Conservation (phyloP, 169 alveolate genomes). For the Eimeria acervulina region DNA sequence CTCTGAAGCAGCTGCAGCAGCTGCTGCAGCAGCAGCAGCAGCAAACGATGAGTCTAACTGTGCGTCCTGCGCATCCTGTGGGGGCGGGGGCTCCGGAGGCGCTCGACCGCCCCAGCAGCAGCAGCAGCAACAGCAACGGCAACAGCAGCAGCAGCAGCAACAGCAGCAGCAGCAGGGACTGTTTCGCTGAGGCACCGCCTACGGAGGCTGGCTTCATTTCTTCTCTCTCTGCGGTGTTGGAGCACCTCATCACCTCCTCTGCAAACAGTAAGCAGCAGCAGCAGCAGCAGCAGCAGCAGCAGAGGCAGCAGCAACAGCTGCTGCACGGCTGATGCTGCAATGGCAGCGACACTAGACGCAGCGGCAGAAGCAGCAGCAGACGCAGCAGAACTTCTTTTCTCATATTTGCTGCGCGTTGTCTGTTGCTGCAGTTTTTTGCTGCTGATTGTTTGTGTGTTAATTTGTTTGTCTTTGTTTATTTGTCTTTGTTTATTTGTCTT, state of each 20-base stretch:
- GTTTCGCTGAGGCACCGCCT: slow-evolving; percentile 61
- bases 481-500: no score
- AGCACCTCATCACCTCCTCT: slow-evolving; percentile 71
- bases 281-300: slow-evolving; percentile 28
- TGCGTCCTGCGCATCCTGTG: no score
- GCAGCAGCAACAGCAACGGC: background rate
- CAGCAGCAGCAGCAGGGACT: slow-evolving; percentile 16
- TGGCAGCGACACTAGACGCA: no score
- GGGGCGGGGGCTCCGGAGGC: slow-evolving; percentile 14
- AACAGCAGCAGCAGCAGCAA: slow-evolving; percentile 38
- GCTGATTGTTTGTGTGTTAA: no score
- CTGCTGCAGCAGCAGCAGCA: background rate
- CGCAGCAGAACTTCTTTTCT: background rate
- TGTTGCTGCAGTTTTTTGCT: no score
- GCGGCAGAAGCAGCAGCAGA: background rate
- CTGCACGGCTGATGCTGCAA: slow-evolving; percentile 20
- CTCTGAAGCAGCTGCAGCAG: background rate
- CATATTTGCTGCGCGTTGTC: no score
- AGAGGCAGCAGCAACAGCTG: slow-evolving; percentile 2
- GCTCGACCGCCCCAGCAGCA: background rate
- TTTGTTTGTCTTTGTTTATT: no score
- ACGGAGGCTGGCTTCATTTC: slow-evolving; percentile 77
- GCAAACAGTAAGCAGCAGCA: slow-evolving; percentile 50
- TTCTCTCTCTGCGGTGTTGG: slow-evolving; percentile 73
- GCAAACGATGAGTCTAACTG: background rate